Base-by-base conservation (phyloP, 1,284 basidiomycete species). In the Bjerkandera adusta region DNA sequence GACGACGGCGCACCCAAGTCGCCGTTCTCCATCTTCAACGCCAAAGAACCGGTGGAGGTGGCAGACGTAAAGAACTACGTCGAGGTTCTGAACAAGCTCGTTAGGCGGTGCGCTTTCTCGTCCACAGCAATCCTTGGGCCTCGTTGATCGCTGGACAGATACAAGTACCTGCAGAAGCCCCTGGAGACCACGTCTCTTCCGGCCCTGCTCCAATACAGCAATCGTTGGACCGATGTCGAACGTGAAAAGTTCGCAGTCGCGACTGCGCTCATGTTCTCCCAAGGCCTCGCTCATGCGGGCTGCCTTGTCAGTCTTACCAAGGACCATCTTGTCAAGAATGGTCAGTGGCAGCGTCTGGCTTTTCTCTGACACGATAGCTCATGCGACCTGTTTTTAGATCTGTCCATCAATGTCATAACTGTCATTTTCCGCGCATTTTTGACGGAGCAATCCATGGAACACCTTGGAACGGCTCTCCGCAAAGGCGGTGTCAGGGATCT, bases 161-260 rank as follows among this genome's bases (percentile, higher is more conserved):
- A 97, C 79, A 97, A 97, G 68, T 98, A 97, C 76, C 88, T 98
- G 57, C 95, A 97, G 71, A 92, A 88, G 67, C 92, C 94, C 35
- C 83, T 98, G 40, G 95, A 97, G 69, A 87, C 87, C 64, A 81
- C 76, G 34, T 81, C 91, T 48, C 76, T 98, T 25, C 89, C 91
- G 3, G 81, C 79, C 43, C 77, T 98, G 44, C 71, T 98, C 52
- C 92, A 96, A 65, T 97, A 97, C 64, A 81, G 90, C 61, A 83
- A 91, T 63, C 84, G 88, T 58, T 95, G 92, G 92, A 68, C 82
- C 4, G 65, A 77, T 12, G 73, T 70, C 18, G 83, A 89, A 69
- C 81, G 85, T 54, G 84, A 91, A 60, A 95, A 94, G 72, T 75
- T 97, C 45, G 82, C 18, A 5, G 75, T 85, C 50, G 83, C 92